Evolutionary conservation across 2,329 filamentous ascomycete genomes (phyloP).

Genomic region (Paraphoma chrysanthemicola): DNA sequence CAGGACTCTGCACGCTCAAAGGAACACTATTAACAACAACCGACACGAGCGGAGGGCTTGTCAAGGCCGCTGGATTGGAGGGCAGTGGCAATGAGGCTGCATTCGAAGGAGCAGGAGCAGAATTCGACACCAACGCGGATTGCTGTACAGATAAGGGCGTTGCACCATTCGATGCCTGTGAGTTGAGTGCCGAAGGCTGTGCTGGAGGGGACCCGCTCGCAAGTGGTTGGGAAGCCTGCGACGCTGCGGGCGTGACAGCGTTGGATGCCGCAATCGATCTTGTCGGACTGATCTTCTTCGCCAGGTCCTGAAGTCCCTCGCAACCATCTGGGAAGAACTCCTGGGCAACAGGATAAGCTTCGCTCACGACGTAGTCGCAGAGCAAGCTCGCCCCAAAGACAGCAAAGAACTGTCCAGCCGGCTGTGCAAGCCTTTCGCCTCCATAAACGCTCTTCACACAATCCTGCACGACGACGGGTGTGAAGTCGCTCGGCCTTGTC

Average conservation of each 20-base stretch:
- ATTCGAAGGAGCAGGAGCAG: neutral
- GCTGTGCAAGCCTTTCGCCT: slow-evolving; percentile 14
- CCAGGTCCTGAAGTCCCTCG: slow-evolving; percentile 23
- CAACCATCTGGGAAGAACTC: slow-evolving; percentile 24
- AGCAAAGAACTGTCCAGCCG: slow-evolving; percentile 21
- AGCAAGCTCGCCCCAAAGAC: slow-evolving; percentile 29
- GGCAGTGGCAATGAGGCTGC: neutral
- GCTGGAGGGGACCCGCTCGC: neutral
- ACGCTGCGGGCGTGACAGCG: neutral
- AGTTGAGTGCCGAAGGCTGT: neutral
- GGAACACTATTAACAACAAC: no score
- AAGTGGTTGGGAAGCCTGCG: neutral
- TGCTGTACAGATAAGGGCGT: neutral
- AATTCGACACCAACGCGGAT: neutral
- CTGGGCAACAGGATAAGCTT: slow-evolving; percentile 25
- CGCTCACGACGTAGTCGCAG: slow-evolving; percentile 24
- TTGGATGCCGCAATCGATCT: slow-evolving; percentile 3
- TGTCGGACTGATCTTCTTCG: slow-evolving; percentile 9
- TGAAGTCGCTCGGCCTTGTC: slow-evolving; percentile 13
- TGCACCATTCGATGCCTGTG: neutral
- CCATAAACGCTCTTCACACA: slow-evolving; percentile 28
- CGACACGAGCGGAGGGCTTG: no score
- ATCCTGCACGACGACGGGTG: slow-evolving; percentile 16
- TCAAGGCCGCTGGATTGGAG: neutral
- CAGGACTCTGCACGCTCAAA: no score